Conservation (phyloP, 116 monocot genomes). For the Cymodocea nodosa region DNA sequence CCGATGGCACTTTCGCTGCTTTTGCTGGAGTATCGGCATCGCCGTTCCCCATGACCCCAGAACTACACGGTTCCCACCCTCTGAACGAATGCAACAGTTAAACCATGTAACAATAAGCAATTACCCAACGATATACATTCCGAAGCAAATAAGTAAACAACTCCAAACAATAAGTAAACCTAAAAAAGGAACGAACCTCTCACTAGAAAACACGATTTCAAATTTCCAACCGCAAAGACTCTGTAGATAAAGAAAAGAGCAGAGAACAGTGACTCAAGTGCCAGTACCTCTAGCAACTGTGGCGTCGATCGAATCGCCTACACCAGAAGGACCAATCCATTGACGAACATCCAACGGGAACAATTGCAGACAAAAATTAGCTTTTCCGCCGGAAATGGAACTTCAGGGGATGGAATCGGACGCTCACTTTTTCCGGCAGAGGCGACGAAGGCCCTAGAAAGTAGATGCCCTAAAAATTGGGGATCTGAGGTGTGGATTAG, state of each 20-base stretch:
- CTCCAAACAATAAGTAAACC: background rate
- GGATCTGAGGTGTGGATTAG: too few relatives aligned
- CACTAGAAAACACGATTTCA: background rate
- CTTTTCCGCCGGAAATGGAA: too few relatives aligned
- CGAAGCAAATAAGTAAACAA: background rate
- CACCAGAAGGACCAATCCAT: too few relatives aligned
- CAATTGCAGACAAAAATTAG: too few relatives aligned
- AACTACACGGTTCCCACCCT: background rate
- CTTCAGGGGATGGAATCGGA: too few relatives aligned
- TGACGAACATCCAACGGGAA: too few relatives aligned
- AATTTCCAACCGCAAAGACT: background rate
- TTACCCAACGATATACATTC: background rate
- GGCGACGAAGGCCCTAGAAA: too few relatives aligned
- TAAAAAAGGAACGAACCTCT: background rate
- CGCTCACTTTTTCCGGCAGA: too few relatives aligned
- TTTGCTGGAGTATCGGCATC: conserved; percentile 22
- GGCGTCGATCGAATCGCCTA: background rate
- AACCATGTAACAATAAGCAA: background rate
- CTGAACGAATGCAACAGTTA: background rate
- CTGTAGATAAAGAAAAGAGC: background rate
- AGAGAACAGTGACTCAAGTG: background rate
- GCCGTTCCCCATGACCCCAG: conserved; percentile 26
- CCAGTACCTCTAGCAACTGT: background rate
- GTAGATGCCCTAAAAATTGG: too few relatives aligned
- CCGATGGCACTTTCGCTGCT: conserved; percentile 15